Base-by-base conservation (phyloP, 768 basidiomycete species). In the Chalciporus chontae region DNA sequence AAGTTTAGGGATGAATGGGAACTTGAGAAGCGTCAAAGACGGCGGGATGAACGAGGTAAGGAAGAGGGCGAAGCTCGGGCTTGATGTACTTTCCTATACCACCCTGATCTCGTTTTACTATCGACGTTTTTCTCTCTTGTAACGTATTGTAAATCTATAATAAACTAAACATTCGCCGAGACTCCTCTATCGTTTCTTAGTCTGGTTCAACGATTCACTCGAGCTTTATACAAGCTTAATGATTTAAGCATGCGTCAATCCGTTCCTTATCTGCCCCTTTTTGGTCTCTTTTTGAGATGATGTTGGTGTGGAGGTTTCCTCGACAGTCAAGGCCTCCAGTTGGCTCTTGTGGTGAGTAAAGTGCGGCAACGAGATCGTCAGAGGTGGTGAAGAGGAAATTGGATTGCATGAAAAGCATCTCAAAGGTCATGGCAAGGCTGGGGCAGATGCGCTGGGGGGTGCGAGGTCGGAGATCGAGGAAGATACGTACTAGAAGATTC, bases 201-300 rank as follows among this genome's bases (percentile, higher is more conserved):
- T 14, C n/a, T 37, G 52, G 32, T 29, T 26, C 32, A 73, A 54
- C 31, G 61, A 62, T 9, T 57, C 63, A 27, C 54, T 50, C 40
- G 75, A 47, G 41, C 54, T 64, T n/a, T 39, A 65, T 51, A 48
- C 63, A 66, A 72, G 65, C 56, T 77, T 79, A 52, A 71, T 64
- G 57, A 87, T 75, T 60, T 88, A 87, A 79, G 61, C 85, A 88
- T 10, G 75, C 73, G 41, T 75, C 72, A 59, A 85, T 84, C 85
- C 87, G 87, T 58, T 74, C 80, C 47, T 65, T 66, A 15, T 70
- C 63, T 24, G 76, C 73, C 48, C 65, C 71, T 46, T 58, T 63
- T 67, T 67, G 39, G 53, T 41, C 9, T 43, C 18, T 27, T 23
- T 39, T 3, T 47, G 29, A n/a, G 51, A n/a, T n/a, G n/a, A n/a